Evolutionary conservation across 2,329 filamentous ascomycete genomes (phyloP).

Genomic region (Epichloe hybrida): DNA sequence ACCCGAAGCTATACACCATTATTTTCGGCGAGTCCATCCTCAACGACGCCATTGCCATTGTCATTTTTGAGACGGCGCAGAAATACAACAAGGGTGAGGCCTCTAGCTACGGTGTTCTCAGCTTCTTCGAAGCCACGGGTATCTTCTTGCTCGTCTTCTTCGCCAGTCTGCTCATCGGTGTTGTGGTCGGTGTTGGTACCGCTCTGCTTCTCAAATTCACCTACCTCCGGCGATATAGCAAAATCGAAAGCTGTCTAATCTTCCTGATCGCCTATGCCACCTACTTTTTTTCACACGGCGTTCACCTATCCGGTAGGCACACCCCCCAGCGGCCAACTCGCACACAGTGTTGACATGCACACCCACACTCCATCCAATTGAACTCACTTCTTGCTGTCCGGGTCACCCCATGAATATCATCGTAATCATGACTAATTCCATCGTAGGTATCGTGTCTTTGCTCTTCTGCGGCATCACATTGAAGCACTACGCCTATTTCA

Average conservation of each 20-base stretch:
- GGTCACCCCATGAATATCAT: too few relatives aligned
- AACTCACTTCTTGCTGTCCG: background rate
- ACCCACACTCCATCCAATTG: background rate
- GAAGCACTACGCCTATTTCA: constrained; percentile 99
- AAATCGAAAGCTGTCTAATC: constrained; percentile 92
- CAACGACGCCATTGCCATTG: constrained; percentile 96
- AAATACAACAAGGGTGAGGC: constrained; percentile 68
- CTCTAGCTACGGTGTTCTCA: constrained; percentile 62
- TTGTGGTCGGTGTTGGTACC: constrained; percentile 73
- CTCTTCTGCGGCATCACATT: constrained; percentile 96
- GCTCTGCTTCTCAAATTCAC: constrained; percentile 90
- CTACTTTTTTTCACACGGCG: constrained; percentile 94
- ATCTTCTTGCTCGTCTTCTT: constrained; percentile 96
- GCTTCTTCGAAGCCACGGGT: constrained; percentile 80
- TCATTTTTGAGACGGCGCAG: constrained; percentile 95
- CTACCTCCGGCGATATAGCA: constrained; percentile 79
- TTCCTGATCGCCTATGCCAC: constrained; percentile 90
- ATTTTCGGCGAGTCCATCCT: constrained; percentile 98
- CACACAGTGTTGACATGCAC: background rate
- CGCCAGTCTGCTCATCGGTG: constrained; percentile 78
- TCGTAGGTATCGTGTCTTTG: constrained; percentile 77
- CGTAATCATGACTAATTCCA: background rate
- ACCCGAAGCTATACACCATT: constrained; percentile 95
- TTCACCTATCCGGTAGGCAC: constrained; percentile 80
- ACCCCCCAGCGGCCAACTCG: background rate